A percentile compares a stretch with the other conserved stretches of the same genome.
Conservation (phyloP, 208 protist species). For the Trypanosoma melophagium region DNA sequence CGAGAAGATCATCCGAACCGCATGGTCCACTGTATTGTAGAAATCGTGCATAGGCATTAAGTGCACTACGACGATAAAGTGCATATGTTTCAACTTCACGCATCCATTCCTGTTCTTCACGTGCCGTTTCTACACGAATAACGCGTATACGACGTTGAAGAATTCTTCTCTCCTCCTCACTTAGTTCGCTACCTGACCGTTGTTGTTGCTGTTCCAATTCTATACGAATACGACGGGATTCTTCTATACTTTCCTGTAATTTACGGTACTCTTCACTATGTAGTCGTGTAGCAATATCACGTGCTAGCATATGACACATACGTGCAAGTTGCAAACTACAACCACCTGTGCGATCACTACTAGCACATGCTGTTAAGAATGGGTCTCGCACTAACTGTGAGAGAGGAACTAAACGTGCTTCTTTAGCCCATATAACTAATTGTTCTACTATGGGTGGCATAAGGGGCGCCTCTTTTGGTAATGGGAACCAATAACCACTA, state of each 20-base stretch:
- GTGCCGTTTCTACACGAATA: conserved; percentile 43
- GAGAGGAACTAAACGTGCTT: conserved; percentile 48
- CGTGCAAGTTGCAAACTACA: conserved; percentile 64
- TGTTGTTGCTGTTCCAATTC: conserved; percentile 34
- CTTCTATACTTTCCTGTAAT: conserved; percentile 44
- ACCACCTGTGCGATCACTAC: conserved; percentile 41
- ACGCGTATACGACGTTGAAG: conserved; percentile 53
- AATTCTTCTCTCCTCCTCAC: conserved; percentile 43
- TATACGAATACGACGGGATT: conserved; percentile 31
- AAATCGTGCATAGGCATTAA: conserved; percentile 75
- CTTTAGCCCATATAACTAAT: conserved; percentile 54
- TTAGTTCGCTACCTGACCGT: conserved; percentile 14
- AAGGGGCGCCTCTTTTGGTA: conserved; percentile 24
- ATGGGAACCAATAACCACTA: conserved; percentile 15
- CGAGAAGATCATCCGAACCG: conserved; percentile 43
- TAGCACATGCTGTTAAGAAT: conserved; percentile 41
- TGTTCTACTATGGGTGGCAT: conserved; percentile 56
- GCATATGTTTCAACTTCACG: conserved; percentile 43
- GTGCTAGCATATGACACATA: conserved; percentile 60
- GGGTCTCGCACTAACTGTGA: conserved; percentile 77
- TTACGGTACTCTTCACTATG: conserved; percentile 50
- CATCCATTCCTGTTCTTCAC: conserved; percentile 56
- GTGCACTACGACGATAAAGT: conserved; percentile 71
- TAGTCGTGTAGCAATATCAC: conserved; percentile 49
- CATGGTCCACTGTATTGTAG: conserved; percentile 36